phyloP scores from a whole-genome alignment of 164 flowering plant genomes.

The Aristolochia californica region DNA sequence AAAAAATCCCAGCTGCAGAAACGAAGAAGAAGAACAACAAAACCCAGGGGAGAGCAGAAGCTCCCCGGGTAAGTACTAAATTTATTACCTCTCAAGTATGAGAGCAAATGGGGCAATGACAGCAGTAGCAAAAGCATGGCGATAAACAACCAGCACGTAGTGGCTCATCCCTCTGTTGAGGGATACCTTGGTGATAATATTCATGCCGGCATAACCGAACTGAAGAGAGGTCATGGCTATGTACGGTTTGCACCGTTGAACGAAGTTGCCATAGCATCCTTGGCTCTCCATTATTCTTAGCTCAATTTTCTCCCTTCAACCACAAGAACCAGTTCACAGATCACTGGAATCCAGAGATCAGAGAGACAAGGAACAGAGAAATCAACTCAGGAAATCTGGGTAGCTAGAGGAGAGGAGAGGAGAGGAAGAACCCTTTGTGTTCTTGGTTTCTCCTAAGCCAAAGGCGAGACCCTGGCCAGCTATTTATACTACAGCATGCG shows the following conservation, averaged over 20 bases:
- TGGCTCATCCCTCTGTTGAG: slow-evolving; percentile 25
- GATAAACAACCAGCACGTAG: slow-evolving; percentile 24
- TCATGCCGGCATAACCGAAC: slow-evolving; percentile 27
- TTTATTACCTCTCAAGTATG: slow-evolving; percentile 18
- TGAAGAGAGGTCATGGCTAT: slow-evolving; percentile 19
- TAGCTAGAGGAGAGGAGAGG: neutral
- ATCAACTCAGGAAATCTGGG: neutral
- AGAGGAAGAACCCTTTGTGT: slow-evolving; percentile 4
- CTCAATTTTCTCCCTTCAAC: neutral
- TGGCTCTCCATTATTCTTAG: slow-evolving; percentile 16
- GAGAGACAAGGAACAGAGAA: too few relatives aligned
- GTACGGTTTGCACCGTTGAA: slow-evolving; percentile 13
- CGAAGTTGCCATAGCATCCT: slow-evolving; percentile 7
- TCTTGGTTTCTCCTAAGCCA: slow-evolving; percentile 7
- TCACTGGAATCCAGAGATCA: too few relatives aligned
- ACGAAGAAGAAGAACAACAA: too few relatives aligned
- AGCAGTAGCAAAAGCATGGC: slow-evolving; percentile 20
- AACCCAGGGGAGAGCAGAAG: neutral
- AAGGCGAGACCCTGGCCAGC: neutral
- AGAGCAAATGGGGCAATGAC: slow-evolving; percentile 23
- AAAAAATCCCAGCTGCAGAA: neutral
- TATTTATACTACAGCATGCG: slow-evolving; percentile 5
- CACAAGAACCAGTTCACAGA: too few relatives aligned
- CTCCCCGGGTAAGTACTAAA: neutral
- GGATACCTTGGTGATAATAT: slow-evolving; percentile 17